Evolutionary conservation across 192 early-diverging fungal genomes (phyloP).

Genomic region (Lunasporangiospora selenospora): DNA sequence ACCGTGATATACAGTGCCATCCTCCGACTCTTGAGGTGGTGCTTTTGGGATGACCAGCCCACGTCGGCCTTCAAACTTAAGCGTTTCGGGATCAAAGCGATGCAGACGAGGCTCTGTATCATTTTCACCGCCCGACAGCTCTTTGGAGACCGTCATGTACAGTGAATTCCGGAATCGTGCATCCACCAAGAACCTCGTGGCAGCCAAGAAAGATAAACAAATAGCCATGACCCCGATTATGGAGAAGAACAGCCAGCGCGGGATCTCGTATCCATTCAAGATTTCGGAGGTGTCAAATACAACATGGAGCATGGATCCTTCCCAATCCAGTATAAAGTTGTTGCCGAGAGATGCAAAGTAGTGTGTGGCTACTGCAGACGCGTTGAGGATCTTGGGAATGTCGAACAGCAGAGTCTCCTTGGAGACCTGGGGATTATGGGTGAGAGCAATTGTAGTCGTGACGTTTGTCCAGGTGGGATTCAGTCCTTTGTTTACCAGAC

Average conservation of each 20-base stretch:
- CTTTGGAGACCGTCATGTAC: slow-evolving; percentile 1
- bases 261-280: slow-evolving; percentile 2
- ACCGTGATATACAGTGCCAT: not conserved
- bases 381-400: not conserved
- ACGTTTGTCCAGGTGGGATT: not conserved
- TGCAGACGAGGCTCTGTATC: not conserved
- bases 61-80: not conserved
- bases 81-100: not conserved
- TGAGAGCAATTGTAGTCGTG: not conserved
- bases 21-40: too few species aligned
- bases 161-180: not conserved
- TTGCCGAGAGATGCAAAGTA: slow-evolving; percentile 4
- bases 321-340: slow-evolving; percentile 15
- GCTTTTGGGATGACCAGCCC: too few species aligned
- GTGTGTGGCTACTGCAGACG: not conserved
- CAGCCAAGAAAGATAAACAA: not conserved
- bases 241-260: not conserved
- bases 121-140: not conserved
- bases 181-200: not conserved
- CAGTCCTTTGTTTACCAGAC: not conserved
- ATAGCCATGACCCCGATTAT: not conserved
- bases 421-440: not conserved
- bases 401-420: not conserved
- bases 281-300: slow-evolving; percentile 9
- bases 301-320: not conserved